Evolutionary conservation across 495 filamentous ascomycete species (phyloP), one percentile per base, ranked within the genome.

Genomic region (Sporormia fimetaria): DNA sequence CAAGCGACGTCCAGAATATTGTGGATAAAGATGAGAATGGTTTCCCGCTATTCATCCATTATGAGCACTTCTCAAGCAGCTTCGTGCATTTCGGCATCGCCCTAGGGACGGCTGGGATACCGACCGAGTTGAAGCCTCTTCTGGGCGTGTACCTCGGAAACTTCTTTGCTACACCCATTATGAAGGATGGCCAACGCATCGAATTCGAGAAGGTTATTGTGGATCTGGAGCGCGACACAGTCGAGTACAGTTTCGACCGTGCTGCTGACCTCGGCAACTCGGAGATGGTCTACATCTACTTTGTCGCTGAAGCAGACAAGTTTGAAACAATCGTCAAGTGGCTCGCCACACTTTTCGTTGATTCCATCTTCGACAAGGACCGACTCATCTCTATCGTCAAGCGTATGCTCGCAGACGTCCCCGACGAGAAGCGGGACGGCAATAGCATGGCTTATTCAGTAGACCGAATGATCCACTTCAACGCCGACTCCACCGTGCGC

Each of bases 141-240:
- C 62, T 96, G 10, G 66, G 81, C 0, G 67, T 96, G 16, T 96
- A 87, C 57, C 75, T 78, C 18, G 81, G 83, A 41, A 92, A 87
- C 47, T 93, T 95, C 68, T 99, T 96, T 67, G 86, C 83, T 55
- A 83, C 85, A 0, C 88, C 87, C 0, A 76, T 99, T 33, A 61
- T 70, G 55, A 76, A 75, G n/a, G 70, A 87, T 55, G 87, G 83
- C 30, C 67, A 83, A 55, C 72, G 68, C 7, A 63, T 99, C 11
- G 76, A 81, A 44, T 99, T 95, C 56, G 92, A 96, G 53, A 69
- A 93, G 34, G 83, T 96, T 17, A 83, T 94, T 10, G 81, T 81
- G 42, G 74, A 85, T 44, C 65, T 99, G 17, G 92, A 96, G 59
- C 75, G 78, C 54, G 87, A 95, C 52, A 96, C 92, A 0, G 78